These are phyloP conservation scores for Candida sanyiensis DNA, from an alignment of 805 yeast species.

Conservation along the genomic window DNA sequence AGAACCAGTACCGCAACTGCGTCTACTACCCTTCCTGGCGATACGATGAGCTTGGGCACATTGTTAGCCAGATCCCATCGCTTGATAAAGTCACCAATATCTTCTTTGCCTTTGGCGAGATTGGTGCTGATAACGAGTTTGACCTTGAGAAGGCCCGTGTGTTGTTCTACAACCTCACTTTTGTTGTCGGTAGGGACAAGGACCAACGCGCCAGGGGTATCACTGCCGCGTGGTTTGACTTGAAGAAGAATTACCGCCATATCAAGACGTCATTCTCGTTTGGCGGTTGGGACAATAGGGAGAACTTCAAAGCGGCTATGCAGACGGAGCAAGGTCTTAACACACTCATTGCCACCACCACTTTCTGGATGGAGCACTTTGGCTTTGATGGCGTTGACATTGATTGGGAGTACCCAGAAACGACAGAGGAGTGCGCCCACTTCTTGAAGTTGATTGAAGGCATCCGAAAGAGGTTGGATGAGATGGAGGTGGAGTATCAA, in stretches of 20 bases:
- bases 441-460: constrained; percentile 28
- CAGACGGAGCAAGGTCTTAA: constrained; percentile 34
- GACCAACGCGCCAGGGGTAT: constrained; percentile 36
- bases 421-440: constrained; percentile 34
- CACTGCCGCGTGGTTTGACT: constrained; percentile 40
- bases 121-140: constrained; percentile 62
- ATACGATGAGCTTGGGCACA: constrained; percentile 55
- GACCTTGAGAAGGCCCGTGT: constrained; percentile 41
- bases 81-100: constrained; percentile 53
- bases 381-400: constrained; percentile 88
- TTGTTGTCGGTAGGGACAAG: no score
- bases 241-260: constrained; percentile 37
- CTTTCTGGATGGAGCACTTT: constrained; percentile 41
- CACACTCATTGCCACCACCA: constrained; percentile 46
- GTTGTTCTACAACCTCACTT: no score
- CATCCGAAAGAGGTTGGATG: neutral
- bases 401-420: constrained; percentile 89
- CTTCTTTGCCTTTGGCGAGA: constrained; percentile 69
- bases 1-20: no score
- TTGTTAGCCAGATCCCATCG: constrained; percentile 55
- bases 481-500: constrained; percentile 12
- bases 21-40: constrained; percentile 57
- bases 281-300: constrained; percentile 71
- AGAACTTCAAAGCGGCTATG: constrained; percentile 32
- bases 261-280: constrained; percentile 64